Percentiles rank a stretch among this genome's conserved stretches.
Evolutionary conservation across 495 filamentous ascomycete species (phyloP).

Genomic region (Aspergillus cristatus): DNA sequence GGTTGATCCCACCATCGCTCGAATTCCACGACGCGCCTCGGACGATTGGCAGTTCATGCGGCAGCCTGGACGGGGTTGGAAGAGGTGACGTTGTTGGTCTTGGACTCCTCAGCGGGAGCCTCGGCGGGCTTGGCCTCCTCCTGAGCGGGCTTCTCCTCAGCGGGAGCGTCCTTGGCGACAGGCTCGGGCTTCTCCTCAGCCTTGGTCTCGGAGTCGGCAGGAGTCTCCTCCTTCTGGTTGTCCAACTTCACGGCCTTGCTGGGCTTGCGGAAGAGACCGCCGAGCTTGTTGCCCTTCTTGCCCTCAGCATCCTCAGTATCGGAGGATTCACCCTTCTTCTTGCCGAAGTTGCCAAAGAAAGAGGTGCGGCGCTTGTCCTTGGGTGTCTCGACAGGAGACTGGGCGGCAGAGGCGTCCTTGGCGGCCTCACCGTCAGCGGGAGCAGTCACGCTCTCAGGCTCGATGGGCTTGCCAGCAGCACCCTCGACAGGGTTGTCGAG

Average conservation of each 20-base stretch:
- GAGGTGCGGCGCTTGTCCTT: constrained; percentile 49
- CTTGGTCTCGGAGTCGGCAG: constrained; percentile 28
- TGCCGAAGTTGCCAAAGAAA: constrained; percentile 44
- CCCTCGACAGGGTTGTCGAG: constrained; percentile 42
- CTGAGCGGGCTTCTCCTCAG: constrained; percentile 22
- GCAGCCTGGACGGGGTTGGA: constrained; percentile 41
- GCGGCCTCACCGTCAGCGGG: constrained; percentile 32
- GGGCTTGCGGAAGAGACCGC: constrained; percentile 48
- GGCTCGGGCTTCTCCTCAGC: constrained; percentile 21
- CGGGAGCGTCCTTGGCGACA: constrained; percentile 22
- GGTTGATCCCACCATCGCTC: constrained; percentile 37
- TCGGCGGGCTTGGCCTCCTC: constrained; percentile 24
- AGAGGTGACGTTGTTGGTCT: constrained; percentile 23
- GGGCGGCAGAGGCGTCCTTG: constrained; percentile 25
- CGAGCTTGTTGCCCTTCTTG: constrained; percentile 44
- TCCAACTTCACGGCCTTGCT: constrained; percentile 45
- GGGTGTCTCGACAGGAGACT: constrained; percentile 25
- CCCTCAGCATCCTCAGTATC: constrained; percentile 41
- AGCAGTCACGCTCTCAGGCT: constrained; percentile 35
- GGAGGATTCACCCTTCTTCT: constrained; percentile 42
- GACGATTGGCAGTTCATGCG: constrained; percentile 30
- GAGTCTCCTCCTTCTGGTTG: constrained; percentile 29
- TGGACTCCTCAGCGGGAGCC: constrained; percentile 25
- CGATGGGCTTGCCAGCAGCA: constrained; percentile 31
- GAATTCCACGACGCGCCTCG: constrained; percentile 26